phyloP scores from a whole-genome alignment of 352 stramenopile genomes.

The Elongisporangium anandrum region DNA sequence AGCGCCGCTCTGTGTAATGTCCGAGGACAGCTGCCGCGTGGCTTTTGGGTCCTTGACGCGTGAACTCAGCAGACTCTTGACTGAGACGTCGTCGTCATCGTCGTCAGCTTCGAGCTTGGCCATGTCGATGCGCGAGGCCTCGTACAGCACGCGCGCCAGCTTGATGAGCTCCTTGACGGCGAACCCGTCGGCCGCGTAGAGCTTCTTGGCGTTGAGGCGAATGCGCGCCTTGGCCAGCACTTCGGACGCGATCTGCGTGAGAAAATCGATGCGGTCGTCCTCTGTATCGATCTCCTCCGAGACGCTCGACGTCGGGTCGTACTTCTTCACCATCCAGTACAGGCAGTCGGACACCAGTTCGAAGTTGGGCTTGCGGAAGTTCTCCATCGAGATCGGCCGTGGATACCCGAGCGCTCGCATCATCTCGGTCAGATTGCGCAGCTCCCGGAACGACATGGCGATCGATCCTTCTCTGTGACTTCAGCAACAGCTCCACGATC shows the following conservation, averaged over 20 bases:
- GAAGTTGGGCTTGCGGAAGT: conserved; percentile 96
- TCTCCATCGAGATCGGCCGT: conserved; percentile 87
- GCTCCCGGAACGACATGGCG: conserved; percentile 81
- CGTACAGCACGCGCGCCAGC: conserved; percentile 90
- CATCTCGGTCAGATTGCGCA: conserved; percentile 94
- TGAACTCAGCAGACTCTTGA: conserved; percentile 68
- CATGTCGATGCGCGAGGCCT: conserved; percentile 75
- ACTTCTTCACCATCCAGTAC: conserved; percentile 97
- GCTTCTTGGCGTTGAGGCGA: conserved; percentile 91
- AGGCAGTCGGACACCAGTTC: conserved; percentile 94
- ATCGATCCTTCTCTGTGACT: too few species aligned
- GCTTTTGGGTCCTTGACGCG: conserved; percentile 87
- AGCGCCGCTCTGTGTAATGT: conserved; percentile 92
- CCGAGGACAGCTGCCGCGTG: conserved; percentile 86
- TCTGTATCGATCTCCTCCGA: conserved; percentile 94
- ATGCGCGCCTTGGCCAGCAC: conserved; percentile 90
- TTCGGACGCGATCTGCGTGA: conserved; percentile 81
- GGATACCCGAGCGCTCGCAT: conserved; percentile 94
- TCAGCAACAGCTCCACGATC: too few species aligned
- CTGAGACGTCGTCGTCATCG: conserved; percentile 65
- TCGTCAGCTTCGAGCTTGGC: conserved; percentile 53
- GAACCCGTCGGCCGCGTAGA: conserved; percentile 95
- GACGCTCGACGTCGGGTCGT: conserved; percentile 80
- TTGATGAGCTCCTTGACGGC: conserved; percentile 95
- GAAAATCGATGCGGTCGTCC: conserved; percentile 93